These are phyloP conservation scores for Alternaria arborescens DNA, from an alignment of 2,329 filamentous ascomycete genomes.

Conservation along the genomic window DNA sequence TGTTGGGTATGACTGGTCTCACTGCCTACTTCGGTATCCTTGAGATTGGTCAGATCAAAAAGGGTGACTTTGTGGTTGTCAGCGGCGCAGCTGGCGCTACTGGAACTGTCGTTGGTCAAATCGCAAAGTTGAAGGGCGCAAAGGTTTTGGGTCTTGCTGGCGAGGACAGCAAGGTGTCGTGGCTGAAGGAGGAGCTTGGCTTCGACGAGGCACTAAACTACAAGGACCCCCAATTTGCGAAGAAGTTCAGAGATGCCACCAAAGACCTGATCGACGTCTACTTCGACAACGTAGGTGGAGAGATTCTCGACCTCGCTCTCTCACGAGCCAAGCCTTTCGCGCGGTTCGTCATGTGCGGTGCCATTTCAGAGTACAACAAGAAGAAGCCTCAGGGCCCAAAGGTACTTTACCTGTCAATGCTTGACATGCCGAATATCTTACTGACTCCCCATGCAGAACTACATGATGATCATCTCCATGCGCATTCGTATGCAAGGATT, in stretches of 20 bases:
- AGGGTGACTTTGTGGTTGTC: conserved; percentile 78
- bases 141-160: conserved; percentile 63
- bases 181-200: conserved; percentile 63
- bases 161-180: conserved; percentile 61
- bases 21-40: conserved; percentile 80
- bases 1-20: conserved; percentile 71
- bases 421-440: too few relatives aligned
- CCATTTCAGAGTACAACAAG: conserved; percentile 56
- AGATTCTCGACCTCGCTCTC: conserved; percentile 58
- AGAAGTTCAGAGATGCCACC: conserved; percentile 59
- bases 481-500: conserved; percentile 63
- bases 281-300: conserved; percentile 62
- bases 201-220: conserved; percentile 66
- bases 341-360: conserved; percentile 57
- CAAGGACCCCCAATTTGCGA: conserved; percentile 58
- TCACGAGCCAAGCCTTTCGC: conserved; percentile 53
- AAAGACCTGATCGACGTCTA: conserved; percentile 61
- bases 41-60: conserved; percentile 71
- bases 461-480: conserved; percentile 56
- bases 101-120: conserved; percentile 78
- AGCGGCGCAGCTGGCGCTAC: conserved; percentile 81
- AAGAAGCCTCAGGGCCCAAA: conserved; percentile 61
- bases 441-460: conserved; percentile 45
- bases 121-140: conserved; percentile 74
- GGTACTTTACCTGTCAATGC: conserved; percentile 19